Percentiles rank a stretch among this genome's conserved stretches.
Evolutionary conservation across 805 yeast genomes (phyloP).

Genomic region (Tanozyma kutaoensis): DNA sequence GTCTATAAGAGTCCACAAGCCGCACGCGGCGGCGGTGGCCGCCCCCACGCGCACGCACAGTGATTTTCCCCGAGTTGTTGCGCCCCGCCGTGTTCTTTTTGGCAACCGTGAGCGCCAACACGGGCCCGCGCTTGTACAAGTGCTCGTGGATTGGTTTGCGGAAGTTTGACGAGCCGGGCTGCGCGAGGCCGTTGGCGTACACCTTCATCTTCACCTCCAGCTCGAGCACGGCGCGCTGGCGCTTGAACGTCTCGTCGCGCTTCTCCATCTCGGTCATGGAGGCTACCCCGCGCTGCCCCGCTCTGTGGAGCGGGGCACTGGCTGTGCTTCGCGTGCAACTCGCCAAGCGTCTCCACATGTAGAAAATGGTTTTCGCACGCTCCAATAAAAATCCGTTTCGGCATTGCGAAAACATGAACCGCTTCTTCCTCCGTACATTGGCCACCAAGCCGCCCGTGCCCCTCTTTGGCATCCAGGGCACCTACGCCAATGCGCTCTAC

Average conservation of each 20-base stretch:
- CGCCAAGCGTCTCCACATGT: too few species aligned
- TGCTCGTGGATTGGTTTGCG: constrained; percentile 79
- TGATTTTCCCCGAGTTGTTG: constrained; percentile 76
- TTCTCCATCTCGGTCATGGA: constrained; percentile 63
- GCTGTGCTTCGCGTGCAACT: too few species aligned
- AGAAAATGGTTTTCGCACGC: too few species aligned
- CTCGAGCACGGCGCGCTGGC: constrained; percentile 62
- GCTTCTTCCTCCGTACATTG: too few species aligned
- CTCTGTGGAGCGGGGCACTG: too few species aligned
- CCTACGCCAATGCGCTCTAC: constrained; percentile 91
- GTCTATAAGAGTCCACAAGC: constrained; percentile 63
- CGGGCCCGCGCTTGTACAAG: constrained; percentile 76
- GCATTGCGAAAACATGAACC: too few species aligned
- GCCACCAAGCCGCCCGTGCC: constrained; percentile 78
- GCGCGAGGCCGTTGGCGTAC: constrained; percentile 54
- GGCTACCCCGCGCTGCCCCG: constrained; percentile 5
- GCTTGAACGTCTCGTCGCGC: constrained; percentile 59
- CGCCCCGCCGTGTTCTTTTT: constrained; percentile 75
- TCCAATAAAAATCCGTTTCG: too few species aligned
- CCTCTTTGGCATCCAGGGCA: constrained; percentile 90
- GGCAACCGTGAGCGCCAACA: constrained; percentile 60
- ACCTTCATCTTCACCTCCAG: constrained; percentile 60
- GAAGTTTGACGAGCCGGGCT: constrained; percentile 85
- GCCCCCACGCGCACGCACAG: constrained; percentile 94
- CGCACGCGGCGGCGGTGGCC: constrained; percentile 87